These are phyloP conservation scores for Yamadazyma songkhlaensis DNA, from an alignment of 1,139 yeast species.

Conservation along the genomic window DNA sequence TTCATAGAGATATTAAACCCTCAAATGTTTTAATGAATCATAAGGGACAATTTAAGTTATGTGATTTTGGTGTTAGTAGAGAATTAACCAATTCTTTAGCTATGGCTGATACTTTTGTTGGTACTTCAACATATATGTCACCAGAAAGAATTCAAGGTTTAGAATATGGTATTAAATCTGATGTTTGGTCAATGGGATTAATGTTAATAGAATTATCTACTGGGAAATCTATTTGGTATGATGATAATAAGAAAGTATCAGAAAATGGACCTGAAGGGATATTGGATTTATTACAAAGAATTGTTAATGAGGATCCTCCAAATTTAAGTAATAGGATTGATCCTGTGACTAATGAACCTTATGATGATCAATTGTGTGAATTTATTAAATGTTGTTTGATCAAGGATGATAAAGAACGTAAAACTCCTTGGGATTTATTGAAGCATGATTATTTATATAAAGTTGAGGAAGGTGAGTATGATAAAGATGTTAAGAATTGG, in stretches of 20 bases:
- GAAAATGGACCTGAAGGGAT: slow-evolving; percentile 72
- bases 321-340: slow-evolving; percentile 37
- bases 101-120: slow-evolving; percentile 92
- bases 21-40: slow-evolving; percentile 68
- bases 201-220: slow-evolving; percentile 86
- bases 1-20: slow-evolving; percentile 91
- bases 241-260: slow-evolving; percentile 18
- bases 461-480: slow-evolving; percentile 38
- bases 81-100: slow-evolving; percentile 83
- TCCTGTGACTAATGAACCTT: slow-evolving; percentile 22
- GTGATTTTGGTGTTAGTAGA: slow-evolving; percentile 94
- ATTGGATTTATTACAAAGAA: slow-evolving; percentile 82
- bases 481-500: slow-evolving; percentile 49
- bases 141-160: slow-evolving; percentile 97
- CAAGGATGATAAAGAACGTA: slow-evolving; percentile 62
- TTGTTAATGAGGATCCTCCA: slow-evolving; percentile 93
- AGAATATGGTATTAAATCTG: slow-evolving; percentile 87
- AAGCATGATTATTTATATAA: slow-evolving; percentile 37
- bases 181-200: slow-evolving; percentile 94
- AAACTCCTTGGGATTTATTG: slow-evolving; percentile 59
- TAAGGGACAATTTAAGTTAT: slow-evolving; percentile 75
- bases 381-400: slow-evolving; percentile 69
- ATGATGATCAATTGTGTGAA: slow-evolving; percentile 46
- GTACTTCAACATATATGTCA: slow-evolving; percentile 96
- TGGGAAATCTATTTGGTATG: slow-evolving; percentile 57